Evolutionary conservation across 2,329 filamentous ascomycete genomes (phyloP), one percentile per base, ranked within the genome.

Genomic region (Xylariomycetidae sp.): DNA sequence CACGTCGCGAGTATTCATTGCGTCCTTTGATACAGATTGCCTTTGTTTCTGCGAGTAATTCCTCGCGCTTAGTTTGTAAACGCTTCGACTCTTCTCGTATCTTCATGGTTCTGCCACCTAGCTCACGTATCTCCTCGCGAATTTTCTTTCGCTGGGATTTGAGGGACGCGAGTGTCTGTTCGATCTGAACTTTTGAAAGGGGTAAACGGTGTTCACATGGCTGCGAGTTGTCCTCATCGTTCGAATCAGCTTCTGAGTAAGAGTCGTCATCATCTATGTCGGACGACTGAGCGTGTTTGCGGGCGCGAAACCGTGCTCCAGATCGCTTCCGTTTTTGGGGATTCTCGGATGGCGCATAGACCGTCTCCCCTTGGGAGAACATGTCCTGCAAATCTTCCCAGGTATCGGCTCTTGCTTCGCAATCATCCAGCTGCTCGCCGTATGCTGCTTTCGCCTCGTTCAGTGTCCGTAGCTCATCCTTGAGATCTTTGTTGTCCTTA

Each of bases 1-100:
- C 67, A 0, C 47, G 48, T 33, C 67, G 71, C 0, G 74, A 72
- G 38, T 75, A 78, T 0, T 67, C 48, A 33, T 82, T 83, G 16
- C 78, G 63, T 4, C 65, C 67, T 12, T 61, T 56, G 35, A 82
- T 77, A 40, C 77, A 69, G 5, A 56, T 38, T 5, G 55, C 51
- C 16, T 50, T 60, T 31, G 61, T 45, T 31, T 57, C 46, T 5
- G 51, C 48, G 16, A 59, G 45, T 3, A 44, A 41, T 2, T 38
- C 39, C 6, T 57, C 45, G 3, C 57, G 45, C 17, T 51, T 36
- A 0, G 25, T 14, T 19, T 57, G 45, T 11, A 59, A 37, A 5
- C 49, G 40, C 8, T 57, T 51, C 3, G 65, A 55, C 16, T 64
- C 56, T 17, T 61, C 58, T 11, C 47, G 29, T 11, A 42, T 49